Evolutionary conservation across 1,284 basidiomycete species (phyloP).

Genomic region (Sanghuangporus baumii): DNA sequence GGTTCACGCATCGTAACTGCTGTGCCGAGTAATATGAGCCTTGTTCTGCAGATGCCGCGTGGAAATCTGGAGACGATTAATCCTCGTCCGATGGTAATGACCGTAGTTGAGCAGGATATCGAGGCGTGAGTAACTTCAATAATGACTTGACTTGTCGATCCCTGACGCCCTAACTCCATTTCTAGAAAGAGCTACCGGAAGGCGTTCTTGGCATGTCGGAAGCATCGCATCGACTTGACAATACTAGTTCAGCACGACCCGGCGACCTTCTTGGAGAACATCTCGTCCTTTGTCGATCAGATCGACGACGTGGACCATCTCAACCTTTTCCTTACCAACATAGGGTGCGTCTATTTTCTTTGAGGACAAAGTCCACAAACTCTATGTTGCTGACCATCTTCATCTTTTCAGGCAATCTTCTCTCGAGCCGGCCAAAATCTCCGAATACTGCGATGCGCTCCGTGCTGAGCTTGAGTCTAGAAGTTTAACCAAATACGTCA

Average conservation of each 20-base stretch:
- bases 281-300: slow-evolving; percentile 76
- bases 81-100: slow-evolving; percentile 87
- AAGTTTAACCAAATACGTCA: slow-evolving; percentile 79
- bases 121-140: slow-evolving; percentile 47
- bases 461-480: slow-evolving; percentile 66
- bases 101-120: slow-evolving; percentile 72
- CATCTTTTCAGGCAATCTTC: slow-evolving; percentile 47
- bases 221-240: slow-evolving; percentile 91
- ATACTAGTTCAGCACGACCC: slow-evolving; percentile 80
- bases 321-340: slow-evolving; percentile 84
- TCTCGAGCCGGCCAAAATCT: slow-evolving; percentile 52
- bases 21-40: slow-evolving; percentile 80
- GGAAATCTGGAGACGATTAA: slow-evolving; percentile 96
- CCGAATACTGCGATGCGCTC: slow-evolving; percentile 76
- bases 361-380: neutral
- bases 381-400: neutral
- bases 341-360: slow-evolving; percentile 55
- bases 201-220: slow-evolving; percentile 87
- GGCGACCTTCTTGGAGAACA: slow-evolving; percentile 56
- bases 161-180: slow-evolving; percentile 1
- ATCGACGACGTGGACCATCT: slow-evolving; percentile 88
- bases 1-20: slow-evolving; percentile 83
- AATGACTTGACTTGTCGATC: neutral
- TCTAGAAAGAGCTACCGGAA: slow-evolving; percentile 67
- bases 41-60: slow-evolving; percentile 96